Conservation (phyloP, 805 yeast genomes). For the Wickerhamiella vanderwaltii region DNA sequence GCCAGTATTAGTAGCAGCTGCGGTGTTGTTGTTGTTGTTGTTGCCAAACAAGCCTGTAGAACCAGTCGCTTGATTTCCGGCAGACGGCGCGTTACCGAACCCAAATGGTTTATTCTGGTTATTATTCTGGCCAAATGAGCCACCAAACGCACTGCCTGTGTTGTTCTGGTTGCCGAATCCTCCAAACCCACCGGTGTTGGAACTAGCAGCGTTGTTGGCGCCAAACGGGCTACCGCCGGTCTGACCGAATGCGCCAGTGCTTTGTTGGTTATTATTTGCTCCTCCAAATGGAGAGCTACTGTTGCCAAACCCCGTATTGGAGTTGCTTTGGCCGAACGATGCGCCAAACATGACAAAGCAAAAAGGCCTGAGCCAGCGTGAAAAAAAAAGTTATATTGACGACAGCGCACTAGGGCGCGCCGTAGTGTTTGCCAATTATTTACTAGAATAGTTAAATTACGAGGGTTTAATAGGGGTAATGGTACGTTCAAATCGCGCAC, state of each 20-base stretch:
- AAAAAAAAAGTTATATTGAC: neutral
- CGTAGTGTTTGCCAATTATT: too few species aligned
- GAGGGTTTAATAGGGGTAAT: too few species aligned
- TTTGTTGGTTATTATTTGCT: too few species aligned
- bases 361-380: neutral
- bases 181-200: conserved; percentile 16
- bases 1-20: neutral
- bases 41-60: conserved; percentile 2
- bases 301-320: neutral
- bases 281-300: too few species aligned
- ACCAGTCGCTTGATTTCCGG: neutral
- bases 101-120: conserved; percentile 20
- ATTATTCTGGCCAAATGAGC: conserved; percentile 7
- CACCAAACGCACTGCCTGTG: conserved; percentile 10
- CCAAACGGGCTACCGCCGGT: too few species aligned
- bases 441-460: too few species aligned
- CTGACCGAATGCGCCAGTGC: too few species aligned
- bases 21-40: neutral
- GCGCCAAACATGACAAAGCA: conserved; percentile 12
- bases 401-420: too few species aligned
- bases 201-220: too few species aligned
- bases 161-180: conserved; percentile 11
- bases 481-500: too few species aligned
- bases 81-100: too few species aligned
- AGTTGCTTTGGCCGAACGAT: conserved; percentile 8